phyloP scores from a whole-genome alignment of 1,284 basidiomycete species.

The Mycosarcoma mackinlayi region DNA sequence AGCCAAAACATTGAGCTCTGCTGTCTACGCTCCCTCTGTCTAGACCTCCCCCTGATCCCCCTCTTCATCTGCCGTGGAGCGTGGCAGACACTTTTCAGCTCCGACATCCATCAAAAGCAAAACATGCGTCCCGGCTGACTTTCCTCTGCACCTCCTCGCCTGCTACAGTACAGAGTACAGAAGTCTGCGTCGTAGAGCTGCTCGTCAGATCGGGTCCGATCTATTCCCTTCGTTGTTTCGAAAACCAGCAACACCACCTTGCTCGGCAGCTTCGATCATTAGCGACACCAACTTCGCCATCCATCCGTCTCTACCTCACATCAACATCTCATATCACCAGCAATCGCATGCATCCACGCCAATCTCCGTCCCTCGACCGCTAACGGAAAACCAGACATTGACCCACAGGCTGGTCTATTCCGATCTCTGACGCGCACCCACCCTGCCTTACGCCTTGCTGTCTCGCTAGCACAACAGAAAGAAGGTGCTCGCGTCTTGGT shows the following conservation, averaged over 20 bases:
- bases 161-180: no score
- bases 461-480: no score
- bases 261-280: neutral
- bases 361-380: neutral
- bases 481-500: neutral
- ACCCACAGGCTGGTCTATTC: no score
- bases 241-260: neutral
- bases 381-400: no score
- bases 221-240: neutral
- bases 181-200: neutral
- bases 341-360: neutral
- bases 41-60: neutral
- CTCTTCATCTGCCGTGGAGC: conserved; percentile 3
- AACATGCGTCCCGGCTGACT: conserved; percentile 14
- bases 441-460: no score
- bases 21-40: neutral
- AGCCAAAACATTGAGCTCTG: conserved; percentile 7
- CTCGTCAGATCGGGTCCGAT: conserved; percentile 33
- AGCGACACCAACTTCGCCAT: conserved; percentile 3
- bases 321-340: neutral
- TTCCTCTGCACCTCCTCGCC: neutral
- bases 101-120: conserved; percentile 27
- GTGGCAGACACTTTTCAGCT: conserved; percentile 9
- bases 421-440: neutral
- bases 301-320: neutral